phyloP scores from a whole-genome alignment of 306 rosid species.

The Datisca glomerata region DNA sequence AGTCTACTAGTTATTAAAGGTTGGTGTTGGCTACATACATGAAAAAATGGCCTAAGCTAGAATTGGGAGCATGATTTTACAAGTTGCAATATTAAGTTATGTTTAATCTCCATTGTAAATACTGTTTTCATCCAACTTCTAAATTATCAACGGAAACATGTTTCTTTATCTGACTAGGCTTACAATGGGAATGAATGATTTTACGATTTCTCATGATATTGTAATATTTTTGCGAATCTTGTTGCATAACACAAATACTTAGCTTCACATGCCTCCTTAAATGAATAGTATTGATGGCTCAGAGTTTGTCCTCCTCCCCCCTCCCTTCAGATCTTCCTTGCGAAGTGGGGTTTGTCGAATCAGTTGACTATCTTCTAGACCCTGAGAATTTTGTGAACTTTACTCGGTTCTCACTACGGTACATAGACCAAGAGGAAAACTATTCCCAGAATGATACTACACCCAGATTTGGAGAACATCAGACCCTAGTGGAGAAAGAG shows the following conservation, averaged over 20 bases:
- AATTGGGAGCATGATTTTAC: no score
- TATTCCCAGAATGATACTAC: constrained; percentile 18
- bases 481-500: constrained; percentile 64
- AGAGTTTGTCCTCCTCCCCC: constrained; percentile 16
- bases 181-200: no score
- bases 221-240: not conserved
- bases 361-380: constrained; percentile 50
- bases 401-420: constrained; percentile 49
- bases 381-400: constrained; percentile 42
- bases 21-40: not conserved
- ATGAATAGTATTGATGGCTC: constrained; percentile 7
- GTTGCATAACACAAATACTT: not conserved
- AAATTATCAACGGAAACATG: no score
- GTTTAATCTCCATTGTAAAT: not conserved
- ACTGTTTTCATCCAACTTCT: no score
- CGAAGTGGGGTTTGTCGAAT: constrained; percentile 43
- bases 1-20: not conserved
- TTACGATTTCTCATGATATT: not conserved
- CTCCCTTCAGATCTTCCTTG: constrained; percentile 67
- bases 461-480: constrained; percentile 87
- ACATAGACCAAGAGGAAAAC: constrained; percentile 42
- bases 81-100: not conserved
- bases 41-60: not conserved
- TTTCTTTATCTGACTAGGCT: no score
- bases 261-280: not conserved